These are phyloP conservation scores for Pichia rugopelliculosa DNA, from an alignment of 805 yeast genomes.

Conservation along the genomic window DNA sequence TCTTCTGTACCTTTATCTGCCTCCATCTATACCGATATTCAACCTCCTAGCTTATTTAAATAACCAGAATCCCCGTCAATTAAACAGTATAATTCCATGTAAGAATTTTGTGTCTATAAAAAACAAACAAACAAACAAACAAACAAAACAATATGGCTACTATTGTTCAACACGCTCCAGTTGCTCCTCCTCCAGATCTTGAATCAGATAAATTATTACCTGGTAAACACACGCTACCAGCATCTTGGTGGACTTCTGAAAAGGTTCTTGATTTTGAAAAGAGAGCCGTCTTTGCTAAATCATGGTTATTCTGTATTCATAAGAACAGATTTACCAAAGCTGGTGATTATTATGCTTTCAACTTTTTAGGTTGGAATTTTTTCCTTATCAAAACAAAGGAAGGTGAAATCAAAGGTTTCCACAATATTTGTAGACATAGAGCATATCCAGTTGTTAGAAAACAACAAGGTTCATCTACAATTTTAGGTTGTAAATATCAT, in stretches of 20 bases:
- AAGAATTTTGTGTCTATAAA: not conserved
- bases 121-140: not conserved
- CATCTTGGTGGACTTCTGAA: constrained; percentile 60
- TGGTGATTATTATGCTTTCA: constrained; percentile 49
- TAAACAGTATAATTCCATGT: not conserved
- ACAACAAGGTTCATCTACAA: constrained; percentile 49
- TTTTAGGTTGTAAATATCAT: constrained; percentile 55
- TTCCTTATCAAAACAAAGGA: constrained; percentile 46
- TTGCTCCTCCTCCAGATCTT: constrained; percentile 23
- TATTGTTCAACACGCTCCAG: constrained; percentile 18
- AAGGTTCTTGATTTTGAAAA: constrained; percentile 52
- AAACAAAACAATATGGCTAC: constrained; percentile 1
- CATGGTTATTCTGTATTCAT: constrained; percentile 52
- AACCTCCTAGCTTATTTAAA: not conserved
- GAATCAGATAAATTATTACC: constrained; percentile 28
- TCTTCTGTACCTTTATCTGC: too few species aligned
- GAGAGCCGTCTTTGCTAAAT: constrained; percentile 46
- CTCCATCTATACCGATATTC: too few species aligned
- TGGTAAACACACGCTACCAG: constrained; percentile 50
- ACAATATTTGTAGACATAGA: constrained; percentile 58
- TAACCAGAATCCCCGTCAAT: not conserved
- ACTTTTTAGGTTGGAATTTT: constrained; percentile 46
- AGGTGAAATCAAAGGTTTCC: constrained; percentile 53
- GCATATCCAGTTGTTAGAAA: constrained; percentile 57
- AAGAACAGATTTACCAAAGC: constrained; percentile 45